These are phyloP conservation scores for Blastobotrys capitulatus DNA, from an alignment of 1,139 yeast genomes.

Conservation along the genomic window DNA sequence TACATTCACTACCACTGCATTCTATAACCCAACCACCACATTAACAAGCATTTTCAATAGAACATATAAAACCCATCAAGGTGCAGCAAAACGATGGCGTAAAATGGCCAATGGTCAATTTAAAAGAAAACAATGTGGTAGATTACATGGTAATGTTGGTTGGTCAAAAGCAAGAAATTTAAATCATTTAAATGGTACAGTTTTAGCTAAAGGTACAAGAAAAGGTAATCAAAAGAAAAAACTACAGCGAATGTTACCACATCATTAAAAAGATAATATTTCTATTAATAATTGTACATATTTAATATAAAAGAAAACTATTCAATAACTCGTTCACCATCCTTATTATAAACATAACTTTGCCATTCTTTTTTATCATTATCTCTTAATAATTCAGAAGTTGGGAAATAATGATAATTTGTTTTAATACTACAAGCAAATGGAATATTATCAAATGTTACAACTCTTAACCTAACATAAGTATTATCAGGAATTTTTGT, in stretches of 20 bases:
- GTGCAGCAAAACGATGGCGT: constrained; percentile 81
- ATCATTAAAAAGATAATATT: constrained; percentile 19
- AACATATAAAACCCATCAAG: constrained; percentile 46
- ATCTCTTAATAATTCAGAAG: constrained; percentile 57
- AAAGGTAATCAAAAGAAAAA: constrained; percentile 17
- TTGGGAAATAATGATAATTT: constrained; percentile 87
- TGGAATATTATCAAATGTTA: constrained; percentile 81
- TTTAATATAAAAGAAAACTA: neutral
- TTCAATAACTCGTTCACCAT: constrained; percentile 13
- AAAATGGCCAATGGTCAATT: constrained; percentile 56
- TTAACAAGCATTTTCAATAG: constrained; percentile 10
- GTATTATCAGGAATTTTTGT: constrained; percentile 68
- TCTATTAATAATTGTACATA: neutral
- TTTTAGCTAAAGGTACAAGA: constrained; percentile 41
- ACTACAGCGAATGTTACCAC: constrained; percentile 35
- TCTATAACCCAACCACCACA: neutral
- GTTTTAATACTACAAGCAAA: constrained; percentile 82
- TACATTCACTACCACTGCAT: neutral
- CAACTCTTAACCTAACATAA: constrained; percentile 73
- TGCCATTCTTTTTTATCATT: constrained; percentile 23
- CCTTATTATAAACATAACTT: constrained; percentile 15
- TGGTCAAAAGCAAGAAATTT: constrained; percentile 61
- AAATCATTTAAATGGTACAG: constrained; percentile 58
- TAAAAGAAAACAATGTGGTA: constrained; percentile 68
- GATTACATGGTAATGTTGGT: constrained; percentile 91